Conservation (phyloP, 768 basidiomycete species). For the Suillus paluster region DNA sequence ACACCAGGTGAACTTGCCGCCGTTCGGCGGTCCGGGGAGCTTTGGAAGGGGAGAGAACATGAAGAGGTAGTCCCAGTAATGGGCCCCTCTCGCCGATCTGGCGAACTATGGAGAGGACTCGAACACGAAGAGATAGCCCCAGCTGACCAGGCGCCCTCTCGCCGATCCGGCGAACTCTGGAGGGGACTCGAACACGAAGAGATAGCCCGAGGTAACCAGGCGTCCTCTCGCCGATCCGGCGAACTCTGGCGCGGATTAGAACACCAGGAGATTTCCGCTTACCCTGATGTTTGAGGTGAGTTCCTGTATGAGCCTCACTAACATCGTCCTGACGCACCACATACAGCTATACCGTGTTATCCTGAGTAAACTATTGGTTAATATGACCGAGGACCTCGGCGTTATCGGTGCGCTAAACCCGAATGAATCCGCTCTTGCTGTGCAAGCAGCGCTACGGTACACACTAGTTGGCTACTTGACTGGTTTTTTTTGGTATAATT, state of each 20-base stretch:
- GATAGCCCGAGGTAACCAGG: neutral
- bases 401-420: too few species aligned
- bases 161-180: neutral
- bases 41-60: neutral
- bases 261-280: neutral
- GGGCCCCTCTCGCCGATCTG: neutral
- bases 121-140: neutral
- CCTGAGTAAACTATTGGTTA: neutral
- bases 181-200: neutral
- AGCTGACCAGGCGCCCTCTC: neutral
- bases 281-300: neutral
- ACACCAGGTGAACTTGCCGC: neutral
- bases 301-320: neutral
- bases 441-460: neutral
- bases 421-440: too few species aligned
- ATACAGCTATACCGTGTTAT: neutral
- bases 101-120: neutral
- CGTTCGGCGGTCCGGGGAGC: neutral
- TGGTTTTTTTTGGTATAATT: too few species aligned
- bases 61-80: neutral
- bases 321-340: neutral
- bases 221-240: neutral
- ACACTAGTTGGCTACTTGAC: neutral
- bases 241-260: slow-evolving; percentile 1
- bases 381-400: neutral